Evolutionary conservation across 2,329 filamentous ascomycete species (phyloP), one percentile per base, ranked within the genome.

Genomic region (Diaporthe sp.): DNA sequence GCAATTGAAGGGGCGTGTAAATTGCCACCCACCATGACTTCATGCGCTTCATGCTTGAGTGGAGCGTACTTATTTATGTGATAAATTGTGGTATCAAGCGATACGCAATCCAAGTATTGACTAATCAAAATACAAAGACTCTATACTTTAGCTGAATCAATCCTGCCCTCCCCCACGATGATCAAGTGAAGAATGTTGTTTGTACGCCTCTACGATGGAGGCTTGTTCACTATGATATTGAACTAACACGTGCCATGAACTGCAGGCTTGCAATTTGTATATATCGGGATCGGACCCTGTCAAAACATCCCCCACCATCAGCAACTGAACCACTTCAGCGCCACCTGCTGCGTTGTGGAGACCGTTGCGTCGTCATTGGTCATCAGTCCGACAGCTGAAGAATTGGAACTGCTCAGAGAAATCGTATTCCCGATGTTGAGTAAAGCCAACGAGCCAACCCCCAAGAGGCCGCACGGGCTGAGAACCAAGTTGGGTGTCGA

Each of bases 391-490:
- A 55, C 61, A 13, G 75, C 73, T 15, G 46, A 74, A 8, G 49
- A 28, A 61, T 73, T 73, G 25, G 71, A 76, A 42, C 71, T 68
- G 15, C 73, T 73, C 22, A 77, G 19, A 42, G 75, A 73, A 28
- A 72, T 76, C 4, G 75, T 65, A 25, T 76, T 75, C 34, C 53
- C 68, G 9, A 73, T 42, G 19, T 65, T 73, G 31, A 73, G 58
- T 7, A 49, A 17, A 28, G 71, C 71, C 25, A 3, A 13, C 58
- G 79, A 84, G 76, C 84, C 84, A 7, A 65, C 10, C 3, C 42
- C 58, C 25, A 65, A 51, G 15, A 73, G 37, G 7, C 77, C 75
- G 34, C 77, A 78, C 1, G 73, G 71, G 51, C 73, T 61, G 39
- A 49, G 19, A 1, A 78, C 75, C 37, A 71, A 65, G 39, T 61